Evolutionary conservation across 345 rosid species (phyloP), one percentile per base, ranked within the genome.

Genomic region (Noccaea bulbosa): DNA sequence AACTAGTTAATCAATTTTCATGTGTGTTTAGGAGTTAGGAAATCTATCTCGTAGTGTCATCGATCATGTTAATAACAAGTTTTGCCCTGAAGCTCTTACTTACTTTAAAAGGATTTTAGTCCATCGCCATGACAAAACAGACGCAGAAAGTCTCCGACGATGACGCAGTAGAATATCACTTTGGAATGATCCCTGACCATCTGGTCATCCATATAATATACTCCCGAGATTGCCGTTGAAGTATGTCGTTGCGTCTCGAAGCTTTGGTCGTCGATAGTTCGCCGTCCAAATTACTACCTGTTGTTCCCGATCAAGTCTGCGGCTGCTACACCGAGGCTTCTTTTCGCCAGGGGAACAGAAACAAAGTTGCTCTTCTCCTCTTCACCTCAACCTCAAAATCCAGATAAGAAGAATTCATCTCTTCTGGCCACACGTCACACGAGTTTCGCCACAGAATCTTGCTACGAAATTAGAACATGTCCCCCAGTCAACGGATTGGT

Each of bases 241-340:
- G 34, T 11, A 15, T 50, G 46, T 50, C 74, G 67, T 17, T 39
- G 67, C 7, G 44, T 70, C 20, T 49, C 51, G 2, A 70, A 60
- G 43, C 74, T 39, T 0, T 60, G 74, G 74, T 59, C 74, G 0
- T 67, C 71, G 5, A 14, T 40, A 0, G 6, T 67, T 8, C 62
- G 52, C 30, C 11, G 7, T 30, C 17, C 32, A 6, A 50, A 65
- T 8, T 49, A 47, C 33, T 3, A 15, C 11, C 41, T 9, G 1
- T 46, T 35, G 53, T 47, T 65, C 62, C 50, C 39, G 5, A 53
- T 30, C 41, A 40, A 40, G 27, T 1, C 22, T 3, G 0, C 11
- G 16, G 7, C 14, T 2, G 16, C 7, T 3, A 43, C 17, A 44
- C 48, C 48, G 4, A 44, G 48, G 8, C 17, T 44, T 3, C 8